Percentiles rank a stretch among this genome's conserved stretches.
phyloP scores from a whole-genome alignment of 108 stramenopile species.

The Cyclotella cryptica region DNA sequence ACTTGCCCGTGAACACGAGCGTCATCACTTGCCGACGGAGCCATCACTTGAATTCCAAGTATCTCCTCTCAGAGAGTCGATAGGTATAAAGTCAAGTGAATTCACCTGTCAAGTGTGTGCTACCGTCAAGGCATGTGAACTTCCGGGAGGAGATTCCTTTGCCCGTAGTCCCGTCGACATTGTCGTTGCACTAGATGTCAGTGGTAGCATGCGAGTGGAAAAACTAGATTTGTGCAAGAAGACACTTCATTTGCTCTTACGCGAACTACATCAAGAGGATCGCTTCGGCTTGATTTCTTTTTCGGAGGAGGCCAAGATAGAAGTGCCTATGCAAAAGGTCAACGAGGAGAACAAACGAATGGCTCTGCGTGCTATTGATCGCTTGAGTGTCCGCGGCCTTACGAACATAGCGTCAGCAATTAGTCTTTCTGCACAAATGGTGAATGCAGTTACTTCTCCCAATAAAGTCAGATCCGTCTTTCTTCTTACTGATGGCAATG shows the following conservation, averaged over 20 bases:
- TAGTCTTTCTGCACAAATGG: conserved; percentile 43
- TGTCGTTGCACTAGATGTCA: conserved; percentile 68
- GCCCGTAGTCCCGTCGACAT: conserved; percentile 65
- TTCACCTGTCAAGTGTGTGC: conserved; percentile 43
- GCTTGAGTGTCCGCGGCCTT: conserved; percentile 45
- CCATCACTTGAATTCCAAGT: conserved; percentile 37
- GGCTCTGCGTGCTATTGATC: conserved; percentile 47
- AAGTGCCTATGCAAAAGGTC: conserved; percentile 48
- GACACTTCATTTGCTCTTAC: conserved; percentile 55
- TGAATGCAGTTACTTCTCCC: conserved; percentile 33
- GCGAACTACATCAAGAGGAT: conserved; percentile 60
- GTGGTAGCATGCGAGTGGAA: conserved; percentile 56
- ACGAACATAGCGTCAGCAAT: conserved; percentile 61
- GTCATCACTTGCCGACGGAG: background rate
- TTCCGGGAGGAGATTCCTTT: conserved; percentile 19
- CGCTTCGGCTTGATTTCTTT: conserved; percentile 69
- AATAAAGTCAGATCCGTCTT: conserved; percentile 64
- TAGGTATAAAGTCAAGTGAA: conserved; percentile 36
- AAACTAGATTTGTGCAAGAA: conserved; percentile 71
- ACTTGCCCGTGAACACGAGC: conserved; percentile 15
- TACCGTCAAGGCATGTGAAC: conserved; percentile 36
- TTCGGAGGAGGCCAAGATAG: conserved; percentile 50
- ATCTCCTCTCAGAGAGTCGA: conserved; percentile 33
- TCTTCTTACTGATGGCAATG: conserved; percentile 75
- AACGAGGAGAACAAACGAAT: conserved; percentile 35